Evolutionary conservation across 495 filamentous ascomycete species (phyloP).

Genomic region (Ramalina intermedia): DNA sequence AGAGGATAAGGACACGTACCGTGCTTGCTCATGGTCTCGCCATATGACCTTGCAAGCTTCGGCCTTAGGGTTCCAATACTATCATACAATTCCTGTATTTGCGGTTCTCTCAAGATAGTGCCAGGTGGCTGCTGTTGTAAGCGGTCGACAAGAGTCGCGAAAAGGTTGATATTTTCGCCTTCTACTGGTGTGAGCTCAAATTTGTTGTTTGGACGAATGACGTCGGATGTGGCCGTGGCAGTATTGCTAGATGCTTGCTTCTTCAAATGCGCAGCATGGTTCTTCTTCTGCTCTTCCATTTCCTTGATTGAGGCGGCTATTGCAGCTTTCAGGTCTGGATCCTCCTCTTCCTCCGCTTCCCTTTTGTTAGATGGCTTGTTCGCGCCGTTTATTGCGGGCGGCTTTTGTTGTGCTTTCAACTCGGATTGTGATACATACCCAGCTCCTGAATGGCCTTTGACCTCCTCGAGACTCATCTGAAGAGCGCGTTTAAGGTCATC

Average conservation of each 20-base stretch:
- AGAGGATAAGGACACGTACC: slow-evolving; percentile 38
- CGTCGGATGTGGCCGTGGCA: slow-evolving; percentile 23
- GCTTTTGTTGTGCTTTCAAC: slow-evolving; percentile 20
- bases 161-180: slow-evolving; percentile 94
- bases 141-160: slow-evolving; percentile 85
- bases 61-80: slow-evolving; percentile 85
- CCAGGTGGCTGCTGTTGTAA: slow-evolving; percentile 90
- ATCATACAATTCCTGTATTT: slow-evolving; percentile 96
- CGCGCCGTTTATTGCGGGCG: slow-evolving; percentile 25
- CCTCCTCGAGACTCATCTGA: slow-evolving; percentile 93
- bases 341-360: slow-evolving; percentile 61
- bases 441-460: slow-evolving; percentile 46
- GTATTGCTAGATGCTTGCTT: slow-evolving; percentile 44
- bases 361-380: slow-evolving; percentile 24
- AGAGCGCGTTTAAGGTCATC: slow-evolving; percentile 86
- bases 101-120: slow-evolving; percentile 85
- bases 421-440: slow-evolving; percentile 56
- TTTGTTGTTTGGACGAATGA: slow-evolving; percentile 63
- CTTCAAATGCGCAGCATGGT: slow-evolving; percentile 66
- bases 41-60: slow-evolving; percentile 90
- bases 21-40: slow-evolving; percentile 99
- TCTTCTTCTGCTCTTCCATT: slow-evolving; percentile 97
- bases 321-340: slow-evolving; percentile 85
- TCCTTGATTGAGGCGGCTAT: slow-evolving; percentile 93
- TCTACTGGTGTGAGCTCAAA: slow-evolving; percentile 91